These are phyloP conservation scores for Lojkania enalia DNA, from an alignment of 2,329 filamentous ascomycete genomes.

Conservation along the genomic window DNA sequence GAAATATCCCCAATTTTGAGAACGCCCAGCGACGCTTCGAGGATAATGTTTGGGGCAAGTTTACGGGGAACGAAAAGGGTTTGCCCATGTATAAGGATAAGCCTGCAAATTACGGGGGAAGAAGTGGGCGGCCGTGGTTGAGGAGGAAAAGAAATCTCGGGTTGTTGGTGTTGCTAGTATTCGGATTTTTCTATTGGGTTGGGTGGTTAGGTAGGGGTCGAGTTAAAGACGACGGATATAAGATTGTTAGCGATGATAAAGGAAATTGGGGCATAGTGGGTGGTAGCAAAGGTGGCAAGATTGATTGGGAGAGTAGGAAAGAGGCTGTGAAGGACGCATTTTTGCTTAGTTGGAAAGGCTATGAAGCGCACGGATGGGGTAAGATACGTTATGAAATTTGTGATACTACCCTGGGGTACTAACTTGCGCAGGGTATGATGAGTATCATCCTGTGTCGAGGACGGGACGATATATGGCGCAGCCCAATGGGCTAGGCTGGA, in stretches of 20 bases:
- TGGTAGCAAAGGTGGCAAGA: constrained; percentile 37
- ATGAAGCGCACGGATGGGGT: constrained; percentile 94
- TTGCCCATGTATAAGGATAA: constrained; percentile 99
- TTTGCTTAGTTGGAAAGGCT: constrained; percentile 87
- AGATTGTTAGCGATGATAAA: no score
- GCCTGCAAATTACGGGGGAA: constrained; percentile 71
- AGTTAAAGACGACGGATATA: no score
- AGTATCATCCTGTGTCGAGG: constrained; percentile 83
- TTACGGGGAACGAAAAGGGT: constrained; percentile 65
- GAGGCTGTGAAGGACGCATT: constrained; percentile 88
- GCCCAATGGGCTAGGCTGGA: constrained; percentile 88
- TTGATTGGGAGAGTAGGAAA: constrained; percentile 77
- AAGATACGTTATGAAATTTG: constrained; percentile 42
- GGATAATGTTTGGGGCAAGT: constrained; percentile 47
- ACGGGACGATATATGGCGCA: constrained; percentile 79
- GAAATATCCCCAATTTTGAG: constrained; percentile 49
- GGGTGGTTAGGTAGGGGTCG: constrained; percentile 56
- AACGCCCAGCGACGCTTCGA: constrained; percentile 47
- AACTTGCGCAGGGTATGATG: constrained; percentile 64
- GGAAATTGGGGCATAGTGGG: constrained; percentile 37
- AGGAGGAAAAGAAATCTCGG: constrained; percentile 65
- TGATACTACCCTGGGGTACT: constrained; percentile 14
- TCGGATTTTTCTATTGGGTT: constrained; percentile 70
- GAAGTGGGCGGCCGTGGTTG: constrained; percentile 60
- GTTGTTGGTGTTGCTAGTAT: constrained; percentile 56